Conservation (phyloP, 2,329 filamentous ascomycete genomes). For the Aspergillus tanneri region DNA sequence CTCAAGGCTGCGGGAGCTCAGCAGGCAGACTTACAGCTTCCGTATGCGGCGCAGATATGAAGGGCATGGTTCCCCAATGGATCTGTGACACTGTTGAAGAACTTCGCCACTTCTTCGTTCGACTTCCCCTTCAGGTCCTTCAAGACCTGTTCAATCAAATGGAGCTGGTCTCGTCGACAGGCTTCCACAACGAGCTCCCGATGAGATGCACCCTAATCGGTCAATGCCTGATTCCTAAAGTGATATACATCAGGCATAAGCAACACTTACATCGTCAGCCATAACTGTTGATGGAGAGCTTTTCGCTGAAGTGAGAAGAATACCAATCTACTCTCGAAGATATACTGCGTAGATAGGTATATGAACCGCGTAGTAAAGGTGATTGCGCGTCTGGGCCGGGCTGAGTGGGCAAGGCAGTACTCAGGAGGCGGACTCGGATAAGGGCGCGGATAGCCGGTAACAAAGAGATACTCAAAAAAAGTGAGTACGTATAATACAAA, state of each 20-base stretch:
- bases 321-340: neutral
- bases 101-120: slow-evolving; percentile 64
- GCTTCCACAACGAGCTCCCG: slow-evolving; percentile 88
- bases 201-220: slow-evolving; percentile 71
- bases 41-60: slow-evolving; percentile 81
- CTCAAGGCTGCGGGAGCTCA: neutral
- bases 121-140: slow-evolving; percentile 57
- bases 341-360: slow-evolving; percentile 1
- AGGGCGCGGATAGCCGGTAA: no score
- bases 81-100: slow-evolving; percentile 83
- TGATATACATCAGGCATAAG: no score
- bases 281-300: slow-evolving; percentile 27
- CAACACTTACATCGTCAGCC: slow-evolving; percentile 44
- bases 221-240: slow-evolving; percentile 7
- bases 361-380: neutral
- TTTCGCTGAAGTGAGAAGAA: neutral
- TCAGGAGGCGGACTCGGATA: no score
- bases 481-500: neutral
- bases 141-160: slow-evolving; percentile 76
- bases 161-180: slow-evolving; percentile 87
- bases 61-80: slow-evolving; percentile 85
- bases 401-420: no score
- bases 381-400: no score
- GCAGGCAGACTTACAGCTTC: slow-evolving; percentile 67
- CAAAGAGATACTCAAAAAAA: no score